Percentiles rank a stretch among this genome's conserved stretches.
Conservation (phyloP, 768 basidiomycete genomes). For the Termitomyces sp. region DNA sequence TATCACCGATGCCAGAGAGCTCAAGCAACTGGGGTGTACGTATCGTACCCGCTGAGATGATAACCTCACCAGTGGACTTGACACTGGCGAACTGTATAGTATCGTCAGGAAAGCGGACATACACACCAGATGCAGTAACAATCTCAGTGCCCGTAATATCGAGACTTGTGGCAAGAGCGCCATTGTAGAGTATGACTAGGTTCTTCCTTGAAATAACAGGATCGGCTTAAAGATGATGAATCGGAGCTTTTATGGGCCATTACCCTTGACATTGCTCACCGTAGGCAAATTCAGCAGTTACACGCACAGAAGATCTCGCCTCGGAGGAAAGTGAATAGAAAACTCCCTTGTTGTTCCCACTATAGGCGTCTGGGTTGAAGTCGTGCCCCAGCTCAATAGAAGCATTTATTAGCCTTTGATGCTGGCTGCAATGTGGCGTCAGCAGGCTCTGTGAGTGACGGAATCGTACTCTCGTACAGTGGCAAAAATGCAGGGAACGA, state of each 20-base stretch:
- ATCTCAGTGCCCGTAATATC: constrained; percentile 8
- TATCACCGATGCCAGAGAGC: constrained; percentile 31
- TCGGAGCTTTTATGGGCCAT: not conserved
- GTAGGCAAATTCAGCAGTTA: constrained; percentile 32
- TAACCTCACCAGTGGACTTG: constrained; percentile 24
- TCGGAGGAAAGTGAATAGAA: constrained; percentile 29
- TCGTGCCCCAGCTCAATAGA: constrained; percentile 31
- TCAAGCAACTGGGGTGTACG: constrained; percentile 36
- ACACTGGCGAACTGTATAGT: constrained; percentile 18
- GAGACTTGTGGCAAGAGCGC: constrained; percentile 24
- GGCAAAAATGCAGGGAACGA: constrained; percentile 31
- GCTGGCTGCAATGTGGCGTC: constrained; percentile 20
- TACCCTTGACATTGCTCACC: constrained; percentile 17
- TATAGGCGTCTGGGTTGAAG: constrained; percentile 29
- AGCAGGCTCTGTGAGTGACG: not conserved
- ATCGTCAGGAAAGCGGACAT: constrained; percentile 27
- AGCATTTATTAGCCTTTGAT: constrained; percentile 29
- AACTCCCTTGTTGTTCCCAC: constrained; percentile 27
- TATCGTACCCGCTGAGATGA: constrained; percentile 30
- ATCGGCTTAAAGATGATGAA: constrained; percentile 21
- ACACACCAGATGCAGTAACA: constrained; percentile 22
- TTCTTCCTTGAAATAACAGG: constrained; percentile 24
- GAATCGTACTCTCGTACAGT: constrained; percentile 19
- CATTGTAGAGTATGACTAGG: constrained; percentile 24
- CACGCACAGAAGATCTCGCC: constrained; percentile 20